phyloP scores from a whole-genome alignment of 305 asterid genomes.

The Fraxinus albicans region DNA sequence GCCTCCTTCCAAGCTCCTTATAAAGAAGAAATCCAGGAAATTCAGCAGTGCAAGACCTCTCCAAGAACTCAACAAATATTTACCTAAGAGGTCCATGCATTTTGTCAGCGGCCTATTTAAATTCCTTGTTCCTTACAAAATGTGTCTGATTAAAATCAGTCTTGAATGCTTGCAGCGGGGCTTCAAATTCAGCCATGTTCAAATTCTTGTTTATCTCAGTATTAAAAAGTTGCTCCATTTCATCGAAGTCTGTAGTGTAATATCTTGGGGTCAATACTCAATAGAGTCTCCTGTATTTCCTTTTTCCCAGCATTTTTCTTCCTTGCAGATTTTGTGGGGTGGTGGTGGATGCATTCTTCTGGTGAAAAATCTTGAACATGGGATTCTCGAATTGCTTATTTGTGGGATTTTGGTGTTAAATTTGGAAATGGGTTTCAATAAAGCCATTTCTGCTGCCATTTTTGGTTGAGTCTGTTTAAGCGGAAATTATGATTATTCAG shows the following conservation, averaged over 20 bases:
- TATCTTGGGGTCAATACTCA: slow-evolving; percentile 66
- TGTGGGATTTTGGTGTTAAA: slow-evolving; percentile 39
- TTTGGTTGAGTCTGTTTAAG: not conserved
- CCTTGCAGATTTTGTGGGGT: slow-evolving; percentile 33
- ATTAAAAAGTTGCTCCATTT: slow-evolving; percentile 94
- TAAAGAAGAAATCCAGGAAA: slow-evolving; percentile 96
- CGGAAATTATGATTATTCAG: not conserved
- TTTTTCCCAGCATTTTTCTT: slow-evolving; percentile 54
- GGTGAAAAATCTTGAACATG: slow-evolving; percentile 28
- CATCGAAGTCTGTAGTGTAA: slow-evolving; percentile 93
- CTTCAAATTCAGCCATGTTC: slow-evolving; percentile 75
- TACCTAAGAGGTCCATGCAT: slow-evolving; percentile 79
- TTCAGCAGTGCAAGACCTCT: slow-evolving; percentile 98
- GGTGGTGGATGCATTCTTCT: slow-evolving; percentile 60
- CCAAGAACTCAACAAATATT: slow-evolving; percentile 90
- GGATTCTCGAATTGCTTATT: slow-evolving; percentile 34
- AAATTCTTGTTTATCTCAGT: slow-evolving; percentile 83
- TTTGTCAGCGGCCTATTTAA: slow-evolving; percentile 92
- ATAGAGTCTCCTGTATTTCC: slow-evolving; percentile 58
- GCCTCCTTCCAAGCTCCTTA: slow-evolving; percentile 94
- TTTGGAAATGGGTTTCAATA: slow-evolving; percentile 60
- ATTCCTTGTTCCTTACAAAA: slow-evolving; percentile 80
- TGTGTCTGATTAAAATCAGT: slow-evolving; percentile 92
- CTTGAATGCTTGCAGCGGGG: slow-evolving; percentile 80
- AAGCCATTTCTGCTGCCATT: slow-evolving; percentile 76